phyloP scores from a whole-genome alignment of 2,329 filamentous ascomycete genomes.

The Periconia macrospinosa region DNA sequence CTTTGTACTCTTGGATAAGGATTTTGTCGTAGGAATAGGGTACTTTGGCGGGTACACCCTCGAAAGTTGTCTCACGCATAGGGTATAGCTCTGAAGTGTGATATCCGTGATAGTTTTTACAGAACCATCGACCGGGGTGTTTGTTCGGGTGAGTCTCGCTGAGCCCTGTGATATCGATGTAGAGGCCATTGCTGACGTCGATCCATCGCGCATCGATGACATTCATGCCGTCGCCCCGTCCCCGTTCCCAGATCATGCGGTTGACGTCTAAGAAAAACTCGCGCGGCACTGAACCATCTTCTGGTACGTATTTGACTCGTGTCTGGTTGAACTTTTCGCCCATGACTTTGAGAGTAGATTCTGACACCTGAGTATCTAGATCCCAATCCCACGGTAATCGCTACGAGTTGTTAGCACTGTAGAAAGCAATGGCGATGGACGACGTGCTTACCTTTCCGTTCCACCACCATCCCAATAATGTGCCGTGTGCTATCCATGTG shows the following conservation, averaged over 20 bases:
- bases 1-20: constrained; percentile 66
- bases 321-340: constrained; percentile 71
- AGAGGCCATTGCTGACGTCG: constrained; percentile 73
- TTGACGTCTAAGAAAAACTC: constrained; percentile 77
- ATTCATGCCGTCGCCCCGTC: constrained; percentile 69
- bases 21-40: constrained; percentile 71
- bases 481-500: constrained; percentile 87
- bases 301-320: constrained; percentile 49
- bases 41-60: constrained; percentile 70
- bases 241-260: constrained; percentile 65
- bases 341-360: constrained; percentile 66
- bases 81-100: constrained; percentile 72
- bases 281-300: constrained; percentile 45
- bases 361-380: constrained; percentile 77
- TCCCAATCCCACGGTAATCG: constrained; percentile 86
- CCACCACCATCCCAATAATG: constrained; percentile 88
- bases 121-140: constrained; percentile 70
- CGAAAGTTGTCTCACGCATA: constrained; percentile 72
- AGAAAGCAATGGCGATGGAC: neutral
- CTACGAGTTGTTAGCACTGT: constrained; percentile 46
- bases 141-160: constrained; percentile 64
- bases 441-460: constrained; percentile 59
- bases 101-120: constrained; percentile 80
- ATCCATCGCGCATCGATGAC: constrained; percentile 86
- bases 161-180: constrained; percentile 80